Percentiles rank a stretch among this genome's conserved stretches.
phyloP scores from a whole-genome alignment of 1,139 yeast species.

The Nakaseomyces nivariensis region DNA sequence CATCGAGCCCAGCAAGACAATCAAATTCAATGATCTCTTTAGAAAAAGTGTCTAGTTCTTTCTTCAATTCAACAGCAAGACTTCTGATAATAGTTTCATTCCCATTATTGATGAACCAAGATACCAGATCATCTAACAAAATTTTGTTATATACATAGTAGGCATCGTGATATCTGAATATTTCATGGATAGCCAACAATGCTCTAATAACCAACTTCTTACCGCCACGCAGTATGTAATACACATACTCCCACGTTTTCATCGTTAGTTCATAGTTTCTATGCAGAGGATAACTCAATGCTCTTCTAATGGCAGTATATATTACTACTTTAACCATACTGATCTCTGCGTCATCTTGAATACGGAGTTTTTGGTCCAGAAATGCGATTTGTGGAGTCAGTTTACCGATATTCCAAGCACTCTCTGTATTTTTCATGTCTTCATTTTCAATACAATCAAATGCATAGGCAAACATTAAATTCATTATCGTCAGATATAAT shows the following conservation, averaged over 20 bases:
- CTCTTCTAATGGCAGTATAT: conserved; percentile 55
- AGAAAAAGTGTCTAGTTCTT: conserved; percentile 14
- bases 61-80: conserved; percentile 54
- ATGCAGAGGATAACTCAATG: conserved; percentile 71
- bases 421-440: conserved; percentile 76
- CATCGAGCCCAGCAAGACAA: conserved; percentile 21
- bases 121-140: conserved; percentile 68
- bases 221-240: conserved; percentile 56
- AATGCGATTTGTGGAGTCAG: conserved; percentile 66
- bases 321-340: conserved; percentile 43
- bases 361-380: conserved; percentile 49
- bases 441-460: conserved; percentile 67
- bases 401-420: conserved; percentile 91
- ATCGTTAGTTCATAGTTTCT: conserved; percentile 53
- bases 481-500: conserved; percentile 49
- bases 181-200: conserved; percentile 51
- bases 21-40: conserved; percentile 18
- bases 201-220: conserved; percentile 52
- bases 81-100: conserved; percentile 42
- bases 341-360: conserved; percentile 27
- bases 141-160: conserved; percentile 79
- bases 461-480: conserved; percentile 60
- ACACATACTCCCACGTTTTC: conserved; percentile 70
- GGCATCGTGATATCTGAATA: conserved; percentile 79
- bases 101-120: conserved; percentile 59